Base-by-base conservation (phyloP, 2,329 filamentous ascomycete genomes). In the Xylariaceae sp. region DNA sequence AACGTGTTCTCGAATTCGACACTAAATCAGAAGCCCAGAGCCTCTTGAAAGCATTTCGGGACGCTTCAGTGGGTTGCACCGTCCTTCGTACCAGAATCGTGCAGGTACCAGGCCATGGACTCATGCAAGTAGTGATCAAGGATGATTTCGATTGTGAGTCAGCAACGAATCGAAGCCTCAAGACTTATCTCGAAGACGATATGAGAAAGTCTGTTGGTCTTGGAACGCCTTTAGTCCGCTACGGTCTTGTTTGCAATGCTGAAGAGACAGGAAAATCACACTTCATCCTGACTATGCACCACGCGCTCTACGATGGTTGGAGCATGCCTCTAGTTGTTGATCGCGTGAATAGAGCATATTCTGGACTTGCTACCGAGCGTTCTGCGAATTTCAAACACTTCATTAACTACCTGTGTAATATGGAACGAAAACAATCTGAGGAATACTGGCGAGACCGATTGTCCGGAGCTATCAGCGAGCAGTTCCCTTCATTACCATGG, bases 271-370 rank as follows among this genome's bases (percentile, higher is more conserved):
- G 61, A 34, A 70, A 66, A 42, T 60, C 66, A 14, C 68, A 73
- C 57, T 79, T 82, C 54, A 73, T 82, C n/a, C 66, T 79, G 55
- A 78, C 77, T 1, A 76, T 80, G 67, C 80, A 83, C 56, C 80
- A 83, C 56, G 76, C 74, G 5, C 62, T 82, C 0, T 83, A 83
- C 53, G 80, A 83, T 47, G 80, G 80, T 19, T 82, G 79, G 79
- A 75, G 73, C 0, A 76, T 80, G 73, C 75, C 75, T 5, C 60
- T 80, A 3, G 63, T 80, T 2, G 70, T 80, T 17, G 75, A 77
- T 22, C 72, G 73, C 38, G 72, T 79, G 40, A 77, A 78, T 60
- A 67, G 68, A 33, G 73, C 73, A 1, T 79, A 74, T 52, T 64
- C 71, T 14, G 65, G 68, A 12, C 57, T 70, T 7, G 51, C 50